Evolutionary conservation across 305 asterid genomes (phyloP).

Genomic region (Plantago coronopus): DNA sequence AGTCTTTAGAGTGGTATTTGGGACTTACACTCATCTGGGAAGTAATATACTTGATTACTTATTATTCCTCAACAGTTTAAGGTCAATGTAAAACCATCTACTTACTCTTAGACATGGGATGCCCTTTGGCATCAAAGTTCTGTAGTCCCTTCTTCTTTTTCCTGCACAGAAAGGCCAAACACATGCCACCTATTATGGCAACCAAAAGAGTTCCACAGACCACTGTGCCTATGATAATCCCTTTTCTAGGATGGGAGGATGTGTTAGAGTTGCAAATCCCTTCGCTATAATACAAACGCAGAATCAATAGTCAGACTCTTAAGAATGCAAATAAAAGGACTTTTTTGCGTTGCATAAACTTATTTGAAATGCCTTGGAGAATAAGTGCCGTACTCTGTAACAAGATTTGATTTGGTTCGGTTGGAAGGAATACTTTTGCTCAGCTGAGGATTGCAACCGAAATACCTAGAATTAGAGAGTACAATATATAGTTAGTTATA

Average conservation of each 20-base stretch:
- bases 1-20: too few relatives aligned
- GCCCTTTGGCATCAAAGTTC: constrained; percentile 40
- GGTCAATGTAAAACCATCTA: background rate
- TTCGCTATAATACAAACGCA: constrained; percentile 33
- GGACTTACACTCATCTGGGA: too few relatives aligned
- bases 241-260: constrained; percentile 33
- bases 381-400: constrained; percentile 53
- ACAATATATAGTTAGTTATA: constrained; percentile 14
- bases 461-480: constrained; percentile 39
- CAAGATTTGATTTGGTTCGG: constrained; percentile 33
- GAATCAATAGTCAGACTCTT: constrained; percentile 16
- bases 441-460: constrained; percentile 46
- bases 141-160: constrained; percentile 29
- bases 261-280: constrained; percentile 37
- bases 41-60: too few relatives aligned
- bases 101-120: constrained; percentile 70
- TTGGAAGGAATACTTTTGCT: constrained; percentile 33
- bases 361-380: constrained; percentile 20
- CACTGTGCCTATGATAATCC: constrained; percentile 42
- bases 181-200: constrained; percentile 29
- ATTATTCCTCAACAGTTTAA: too few relatives aligned
- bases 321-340: background rate
- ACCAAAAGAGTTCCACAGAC: constrained; percentile 47
- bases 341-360: background rate
- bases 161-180: constrained; percentile 37